A percentile compares a stretch with the other conserved stretches of the same genome.
These are phyloP conservation scores for Fusarium sp. DNA, from an alignment of 2,329 filamentous ascomycete species.

Conservation along the genomic window DNA sequence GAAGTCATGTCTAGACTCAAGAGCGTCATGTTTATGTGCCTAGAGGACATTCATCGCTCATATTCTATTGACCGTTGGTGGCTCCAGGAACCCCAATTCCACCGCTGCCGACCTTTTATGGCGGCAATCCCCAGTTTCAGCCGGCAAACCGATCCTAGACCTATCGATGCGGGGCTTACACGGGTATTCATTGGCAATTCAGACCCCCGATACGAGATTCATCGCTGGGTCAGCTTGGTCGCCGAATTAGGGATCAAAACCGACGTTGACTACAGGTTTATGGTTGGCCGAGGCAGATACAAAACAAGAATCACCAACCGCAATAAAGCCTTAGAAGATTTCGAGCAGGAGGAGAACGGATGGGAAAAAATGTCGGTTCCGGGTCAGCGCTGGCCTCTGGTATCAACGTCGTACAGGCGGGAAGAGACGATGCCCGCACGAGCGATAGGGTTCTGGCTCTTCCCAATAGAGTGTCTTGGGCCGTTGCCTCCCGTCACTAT, in stretches of 20 bases:
- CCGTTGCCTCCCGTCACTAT: background rate
- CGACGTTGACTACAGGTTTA: background rate
- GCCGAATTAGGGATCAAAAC: background rate
- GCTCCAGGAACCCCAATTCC: background rate
- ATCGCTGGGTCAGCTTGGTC: background rate
- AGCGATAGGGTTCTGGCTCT: background rate
- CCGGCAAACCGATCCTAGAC: background rate
- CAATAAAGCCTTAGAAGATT: background rate
- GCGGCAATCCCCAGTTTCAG: background rate
- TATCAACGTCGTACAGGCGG: background rate
- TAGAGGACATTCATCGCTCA: fast-evolving
- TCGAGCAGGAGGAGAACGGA: background rate
- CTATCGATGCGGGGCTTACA: background rate
- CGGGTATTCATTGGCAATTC: background rate
- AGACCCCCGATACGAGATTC: background rate
- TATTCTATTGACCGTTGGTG: background rate
- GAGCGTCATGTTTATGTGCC: background rate
- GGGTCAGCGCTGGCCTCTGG: background rate
- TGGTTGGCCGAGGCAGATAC: background rate
- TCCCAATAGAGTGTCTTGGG: background rate
- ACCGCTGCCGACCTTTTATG: background rate
- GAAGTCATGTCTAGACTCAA: background rate
- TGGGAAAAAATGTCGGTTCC: background rate
- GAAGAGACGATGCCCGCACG: background rate
- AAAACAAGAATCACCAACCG: background rate